These are phyloP conservation scores for Penicillium sp. DNA, from an alignment of 2,329 filamentous ascomycete species.

Conservation along the genomic window DNA sequence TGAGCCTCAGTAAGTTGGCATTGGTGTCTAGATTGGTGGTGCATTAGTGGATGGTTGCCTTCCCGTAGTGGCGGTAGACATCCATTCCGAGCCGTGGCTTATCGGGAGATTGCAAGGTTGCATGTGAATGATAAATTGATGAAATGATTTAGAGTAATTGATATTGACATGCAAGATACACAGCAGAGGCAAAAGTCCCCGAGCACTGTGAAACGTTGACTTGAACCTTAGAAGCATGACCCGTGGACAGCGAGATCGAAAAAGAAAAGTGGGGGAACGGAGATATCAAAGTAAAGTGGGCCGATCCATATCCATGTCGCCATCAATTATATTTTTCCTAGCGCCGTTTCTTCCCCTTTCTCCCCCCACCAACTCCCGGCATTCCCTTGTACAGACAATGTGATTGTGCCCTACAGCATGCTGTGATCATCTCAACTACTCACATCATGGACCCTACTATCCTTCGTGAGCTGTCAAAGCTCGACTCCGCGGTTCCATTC, in stretches of 20 bases:
- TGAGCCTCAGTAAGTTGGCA: background rate
- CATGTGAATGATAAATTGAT: background rate
- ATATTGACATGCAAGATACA: background rate
- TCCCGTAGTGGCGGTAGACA: too few species aligned
- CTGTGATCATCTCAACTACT: slow-evolving; percentile 8
- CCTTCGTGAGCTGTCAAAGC: slow-evolving; percentile 56
- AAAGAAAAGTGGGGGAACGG: background rate
- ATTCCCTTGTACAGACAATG: slow-evolving; percentile 9
- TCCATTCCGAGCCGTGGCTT: background rate
- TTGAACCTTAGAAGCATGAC: background rate
- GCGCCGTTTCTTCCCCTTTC: slow-evolving; percentile 2
- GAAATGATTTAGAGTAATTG: background rate
- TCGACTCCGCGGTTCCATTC: slow-evolving; percentile 69
- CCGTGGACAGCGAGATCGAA: background rate
- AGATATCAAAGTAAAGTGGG: slow-evolving; percentile 6
- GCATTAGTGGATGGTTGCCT: too few species aligned
- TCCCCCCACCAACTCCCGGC: slow-evolving; percentile 2
- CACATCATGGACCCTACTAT: slow-evolving; percentile 47
- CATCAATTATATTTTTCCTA: slow-evolving; percentile 14
- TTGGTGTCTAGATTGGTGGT: too few species aligned
- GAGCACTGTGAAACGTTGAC: background rate
- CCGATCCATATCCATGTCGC: slow-evolving; percentile 16
- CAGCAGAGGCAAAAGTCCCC: background rate
- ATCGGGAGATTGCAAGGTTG: background rate
- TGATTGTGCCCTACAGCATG: slow-evolving; percentile 9